Conservation (phyloP, 805 yeast genomes). For the Kazachstania viticola region DNA sequence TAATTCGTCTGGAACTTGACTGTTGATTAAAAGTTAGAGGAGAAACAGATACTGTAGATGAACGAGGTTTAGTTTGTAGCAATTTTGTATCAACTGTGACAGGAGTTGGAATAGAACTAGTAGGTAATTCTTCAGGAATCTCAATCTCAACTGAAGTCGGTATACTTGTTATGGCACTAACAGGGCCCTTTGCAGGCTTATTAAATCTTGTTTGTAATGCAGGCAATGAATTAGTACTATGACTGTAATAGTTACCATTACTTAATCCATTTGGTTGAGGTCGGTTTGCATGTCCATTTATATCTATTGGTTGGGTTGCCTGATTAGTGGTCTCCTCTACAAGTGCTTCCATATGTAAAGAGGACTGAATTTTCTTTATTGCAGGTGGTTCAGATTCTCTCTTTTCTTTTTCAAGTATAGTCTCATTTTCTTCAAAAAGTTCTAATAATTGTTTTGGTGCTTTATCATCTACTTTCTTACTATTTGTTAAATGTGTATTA, state of each 20-base stretch:
- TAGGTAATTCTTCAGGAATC: conserved; percentile 41
- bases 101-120: conserved; percentile 11
- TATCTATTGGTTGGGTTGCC: background rate
- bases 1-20: conserved; percentile 17
- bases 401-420: conserved; percentile 13
- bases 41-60: conserved; percentile 23
- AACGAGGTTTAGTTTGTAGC: conserved; percentile 16
- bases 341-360: conserved; percentile 8
- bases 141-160: conserved; percentile 55
- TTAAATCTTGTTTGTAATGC: conserved; percentile 20
- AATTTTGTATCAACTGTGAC: conserved; percentile 14
- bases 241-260: conserved; percentile 13
- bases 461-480: conserved; percentile 15
- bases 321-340: conserved; percentile 6
- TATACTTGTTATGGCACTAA: conserved; percentile 27
- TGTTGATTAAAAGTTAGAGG: conserved; percentile 10
- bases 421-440: conserved; percentile 48
- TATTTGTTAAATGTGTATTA: conserved; percentile 20
- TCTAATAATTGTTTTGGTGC: conserved; percentile 66
- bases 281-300: conserved; percentile 1
- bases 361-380: conserved; percentile 7
- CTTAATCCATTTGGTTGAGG: conserved; percentile 12
- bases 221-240: conserved; percentile 22
- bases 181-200: conserved; percentile 13
- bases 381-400: conserved; percentile 12